Percentiles rank a stretch among this genome's conserved stretches.
Evolutionary conservation across 2,329 filamentous ascomycete genomes (phyloP).

Genomic region (Cladosporium sphaerospermum): DNA sequence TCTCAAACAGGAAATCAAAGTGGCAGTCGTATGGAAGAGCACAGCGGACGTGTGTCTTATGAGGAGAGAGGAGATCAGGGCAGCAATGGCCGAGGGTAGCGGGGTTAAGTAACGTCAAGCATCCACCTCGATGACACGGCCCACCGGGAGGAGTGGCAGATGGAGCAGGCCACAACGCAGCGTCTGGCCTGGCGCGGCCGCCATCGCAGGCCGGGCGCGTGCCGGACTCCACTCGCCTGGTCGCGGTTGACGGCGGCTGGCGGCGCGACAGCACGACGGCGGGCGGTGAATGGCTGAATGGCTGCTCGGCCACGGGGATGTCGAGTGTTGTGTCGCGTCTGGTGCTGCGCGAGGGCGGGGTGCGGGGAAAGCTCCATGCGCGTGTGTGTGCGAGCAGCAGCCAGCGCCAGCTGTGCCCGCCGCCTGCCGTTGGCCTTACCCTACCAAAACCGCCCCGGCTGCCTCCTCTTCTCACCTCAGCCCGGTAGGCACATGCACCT

Average conservation of each 20-base stretch:
- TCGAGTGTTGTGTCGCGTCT: slow-evolving; percentile 12
- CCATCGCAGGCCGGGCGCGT: neutral
- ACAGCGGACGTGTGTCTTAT: slow-evolving; percentile 1
- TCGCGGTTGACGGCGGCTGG: neutral
- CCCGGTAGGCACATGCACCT: too few relatives aligned
- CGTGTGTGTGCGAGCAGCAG: too few relatives aligned
- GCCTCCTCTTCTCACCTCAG: too few relatives aligned
- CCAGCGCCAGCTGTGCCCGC: too few relatives aligned
- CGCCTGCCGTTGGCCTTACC: too few relatives aligned
- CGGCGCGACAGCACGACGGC: neutral
- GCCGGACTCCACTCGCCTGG: neutral
- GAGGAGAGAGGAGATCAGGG: slow-evolving; percentile 9
- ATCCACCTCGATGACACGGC: slow-evolving; percentile 22
- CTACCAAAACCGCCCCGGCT: too few relatives aligned
- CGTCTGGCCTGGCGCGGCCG: too few relatives aligned
- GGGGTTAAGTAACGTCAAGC: slow-evolving; percentile 20
- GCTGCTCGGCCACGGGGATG: slow-evolving; percentile 10
- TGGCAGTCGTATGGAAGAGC: slow-evolving; percentile 1
- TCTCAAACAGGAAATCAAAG: slow-evolving; percentile 4
- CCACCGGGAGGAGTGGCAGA: slow-evolving; percentile 14
- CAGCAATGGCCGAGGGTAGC: slow-evolving; percentile 12
- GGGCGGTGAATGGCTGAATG: slow-evolving; percentile 11
- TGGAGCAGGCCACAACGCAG: too few relatives aligned
- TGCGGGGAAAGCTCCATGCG: neutral
- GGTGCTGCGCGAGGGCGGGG: neutral